Conservation (phyloP, 2,329 filamentous ascomycete species). For the Ophiostoma ips region DNA sequence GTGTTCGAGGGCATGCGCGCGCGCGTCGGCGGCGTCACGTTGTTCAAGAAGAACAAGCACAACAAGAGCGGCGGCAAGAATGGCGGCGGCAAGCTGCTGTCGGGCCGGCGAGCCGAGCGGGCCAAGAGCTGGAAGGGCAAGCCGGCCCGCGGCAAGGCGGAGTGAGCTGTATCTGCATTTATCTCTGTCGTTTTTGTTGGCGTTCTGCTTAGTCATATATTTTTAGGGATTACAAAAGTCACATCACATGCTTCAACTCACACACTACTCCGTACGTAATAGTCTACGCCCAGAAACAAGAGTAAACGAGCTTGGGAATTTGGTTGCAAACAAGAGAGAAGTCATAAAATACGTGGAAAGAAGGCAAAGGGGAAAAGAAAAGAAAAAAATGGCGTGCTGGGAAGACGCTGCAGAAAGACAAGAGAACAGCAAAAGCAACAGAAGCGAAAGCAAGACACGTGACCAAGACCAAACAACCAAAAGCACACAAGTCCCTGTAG, state of each 20-base stretch:
- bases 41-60: conserved; percentile 17
- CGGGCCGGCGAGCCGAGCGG: not conserved
- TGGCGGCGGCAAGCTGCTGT: not conserved
- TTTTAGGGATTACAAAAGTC: too few species aligned
- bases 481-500: too few species aligned
- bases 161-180: too few species aligned
- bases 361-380: not conserved
- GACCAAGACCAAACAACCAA: too few species aligned
- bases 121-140: not conserved
- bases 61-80: conserved; percentile 1
- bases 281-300: not conserved
- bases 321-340: not conserved
- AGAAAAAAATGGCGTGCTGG: too few species aligned
- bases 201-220: too few species aligned
- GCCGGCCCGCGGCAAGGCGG: not conserved
- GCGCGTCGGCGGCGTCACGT: conserved; percentile 49
- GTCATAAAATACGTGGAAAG: not conserved
- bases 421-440: not conserved
- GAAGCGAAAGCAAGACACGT: too few species aligned
- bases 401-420: not conserved
- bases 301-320: not conserved
- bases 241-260: too few species aligned
- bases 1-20: conserved; percentile 75
- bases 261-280: too few species aligned
- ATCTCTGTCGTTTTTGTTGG: too few species aligned